These are phyloP conservation scores for Capronia coronata DNA, from an alignment of 2,329 filamentous ascomycete genomes.

Conservation along the genomic window DNA sequence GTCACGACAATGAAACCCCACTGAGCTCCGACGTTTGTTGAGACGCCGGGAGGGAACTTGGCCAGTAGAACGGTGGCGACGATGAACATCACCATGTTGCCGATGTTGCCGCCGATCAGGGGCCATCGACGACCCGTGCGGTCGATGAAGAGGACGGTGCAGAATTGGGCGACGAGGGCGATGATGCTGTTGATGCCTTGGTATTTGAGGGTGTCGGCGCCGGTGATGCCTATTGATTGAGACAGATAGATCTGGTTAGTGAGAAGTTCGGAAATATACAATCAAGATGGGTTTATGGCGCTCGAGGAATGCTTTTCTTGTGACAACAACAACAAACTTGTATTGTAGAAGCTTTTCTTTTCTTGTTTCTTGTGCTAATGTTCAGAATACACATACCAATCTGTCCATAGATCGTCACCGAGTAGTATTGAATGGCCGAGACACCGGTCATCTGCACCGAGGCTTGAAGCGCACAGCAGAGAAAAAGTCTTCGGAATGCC, in stretches of 20 bases:
- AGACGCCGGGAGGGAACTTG: conserved; percentile 54
- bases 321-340: too few relatives aligned
- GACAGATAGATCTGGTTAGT: too few relatives aligned
- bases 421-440: conserved; percentile 69
- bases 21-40: conserved; percentile 49
- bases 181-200: conserved; percentile 69
- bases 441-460: conserved; percentile 72
- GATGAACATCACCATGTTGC: conserved; percentile 66
- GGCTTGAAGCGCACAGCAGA: conserved; percentile 63
- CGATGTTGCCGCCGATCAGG: conserved; percentile 64
- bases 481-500: conserved; percentile 64
- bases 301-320: too few relatives aligned
- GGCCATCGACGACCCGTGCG: conserved; percentile 64
- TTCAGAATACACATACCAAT: conserved; percentile 49
- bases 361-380: too few relatives aligned
- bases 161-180: conserved; percentile 60
- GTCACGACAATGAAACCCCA: conserved; percentile 73
- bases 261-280: too few relatives aligned
- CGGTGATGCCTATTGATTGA: conserved; percentile 53
- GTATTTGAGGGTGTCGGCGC: conserved; percentile 62
- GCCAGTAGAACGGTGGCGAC: conserved; percentile 55
- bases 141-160: conserved; percentile 62
- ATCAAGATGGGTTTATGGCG: too few relatives aligned
- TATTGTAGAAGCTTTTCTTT: too few relatives aligned
- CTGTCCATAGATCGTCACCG: conserved; percentile 58